These are phyloP conservation scores for Boletellus deceptivus DNA, from an alignment of 1,284 basidiomycete species.

Conservation along the genomic window DNA sequence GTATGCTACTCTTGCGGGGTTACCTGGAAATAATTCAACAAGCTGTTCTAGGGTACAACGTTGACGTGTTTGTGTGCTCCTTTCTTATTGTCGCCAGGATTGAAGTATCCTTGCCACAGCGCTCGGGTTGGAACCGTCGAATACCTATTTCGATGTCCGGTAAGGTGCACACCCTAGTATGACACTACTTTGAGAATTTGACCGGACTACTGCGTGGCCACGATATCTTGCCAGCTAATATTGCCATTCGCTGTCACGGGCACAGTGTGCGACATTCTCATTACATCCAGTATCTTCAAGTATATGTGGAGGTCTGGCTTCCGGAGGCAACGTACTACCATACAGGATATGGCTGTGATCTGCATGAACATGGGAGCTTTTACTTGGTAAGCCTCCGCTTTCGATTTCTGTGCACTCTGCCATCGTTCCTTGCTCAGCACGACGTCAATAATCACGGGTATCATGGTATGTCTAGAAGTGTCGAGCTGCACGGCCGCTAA, in stretches of 20 bases:
- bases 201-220: not conserved
- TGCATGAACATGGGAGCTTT: conserved; percentile 14
- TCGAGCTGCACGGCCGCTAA: not conserved
- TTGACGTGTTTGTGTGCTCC: conserved; percentile 6
- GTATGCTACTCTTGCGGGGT: not conserved
- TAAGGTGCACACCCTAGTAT: not conserved
- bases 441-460: not conserved
- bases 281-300: conserved; percentile 7
- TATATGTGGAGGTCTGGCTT: conserved; percentile 19
- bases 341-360: conserved; percentile 16
- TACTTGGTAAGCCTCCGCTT: conserved; percentile 8
- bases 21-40: not conserved
- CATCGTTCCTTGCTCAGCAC: not conserved
- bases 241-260: not conserved
- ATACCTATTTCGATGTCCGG: not conserved
- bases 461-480: conserved; percentile 8
- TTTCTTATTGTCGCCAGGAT: not conserved
- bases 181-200: not conserved
- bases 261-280: conserved; percentile 7
- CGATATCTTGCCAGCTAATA: conserved; percentile 4
- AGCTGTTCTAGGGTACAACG: not conserved
- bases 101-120: conserved; percentile 2
- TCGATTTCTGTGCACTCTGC: not conserved
- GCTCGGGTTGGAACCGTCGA: conserved; percentile 4
- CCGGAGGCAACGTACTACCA: conserved; percentile 5